A percentile compares a stretch with the other conserved stretches of the same genome.
Evolutionary conservation across 805 yeast species (phyloP).

Genomic region (Tetrapisispora arboricola): DNA sequence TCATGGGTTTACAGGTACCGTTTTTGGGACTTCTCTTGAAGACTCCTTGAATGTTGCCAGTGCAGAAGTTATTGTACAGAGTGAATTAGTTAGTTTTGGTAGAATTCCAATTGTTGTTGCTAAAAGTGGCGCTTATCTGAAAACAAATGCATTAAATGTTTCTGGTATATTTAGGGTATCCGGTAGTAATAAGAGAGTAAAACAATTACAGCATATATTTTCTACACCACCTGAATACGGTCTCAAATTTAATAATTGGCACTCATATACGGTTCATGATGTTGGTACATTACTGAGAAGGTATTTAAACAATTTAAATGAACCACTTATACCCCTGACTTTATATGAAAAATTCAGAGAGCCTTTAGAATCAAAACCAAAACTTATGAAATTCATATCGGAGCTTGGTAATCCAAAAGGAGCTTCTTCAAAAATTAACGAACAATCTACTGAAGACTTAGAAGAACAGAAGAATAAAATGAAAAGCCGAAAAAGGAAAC

Average conservation of each 20-base stretch:
- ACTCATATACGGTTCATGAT: slow-evolving; percentile 90
- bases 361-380: slow-evolving; percentile 57
- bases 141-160: slow-evolving; percentile 62
- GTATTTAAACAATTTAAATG: slow-evolving; percentile 78
- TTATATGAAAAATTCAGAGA: slow-evolving; percentile 69
- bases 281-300: slow-evolving; percentile 87
- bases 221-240: slow-evolving; percentile 88
- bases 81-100: slow-evolving; percentile 67
- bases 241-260: slow-evolving; percentile 70
- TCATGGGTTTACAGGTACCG: slow-evolving; percentile 34
- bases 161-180: slow-evolving; percentile 93
- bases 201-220: slow-evolving; percentile 74
- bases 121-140: slow-evolving; percentile 80
- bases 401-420: background rate
- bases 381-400: slow-evolving; percentile 55
- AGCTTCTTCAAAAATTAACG: background rate
- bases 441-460: slow-evolving; percentile 3
- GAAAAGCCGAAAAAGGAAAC: slow-evolving; percentile 37
- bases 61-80: slow-evolving; percentile 55
- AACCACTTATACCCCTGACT: slow-evolving; percentile 77
- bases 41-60: slow-evolving; percentile 56
- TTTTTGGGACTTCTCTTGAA: slow-evolving; percentile 74
- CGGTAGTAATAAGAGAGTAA: slow-evolving; percentile 81
- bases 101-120: slow-evolving; percentile 91
- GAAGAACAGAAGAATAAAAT: slow-evolving; percentile 27